Conservation (phyloP, 495 filamentous ascomycete genomes). For the Xanthoparmelia taractica region DNA sequence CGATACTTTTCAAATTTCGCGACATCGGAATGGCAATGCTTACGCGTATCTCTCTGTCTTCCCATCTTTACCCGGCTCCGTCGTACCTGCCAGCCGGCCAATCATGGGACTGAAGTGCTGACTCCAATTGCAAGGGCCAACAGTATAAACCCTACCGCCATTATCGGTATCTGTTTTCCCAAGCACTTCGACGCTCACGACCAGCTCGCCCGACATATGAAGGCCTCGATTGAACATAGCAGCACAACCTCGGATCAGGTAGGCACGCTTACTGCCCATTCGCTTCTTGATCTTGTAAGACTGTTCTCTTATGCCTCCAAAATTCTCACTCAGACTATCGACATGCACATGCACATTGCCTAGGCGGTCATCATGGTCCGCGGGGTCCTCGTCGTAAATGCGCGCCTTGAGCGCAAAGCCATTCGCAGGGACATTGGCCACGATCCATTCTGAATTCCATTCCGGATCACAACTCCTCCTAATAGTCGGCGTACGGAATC, state of each 20-base stretch:
- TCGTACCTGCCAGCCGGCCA: conserved; percentile 69
- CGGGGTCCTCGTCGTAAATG: conserved; percentile 81
- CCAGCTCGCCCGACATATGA: conserved; percentile 52
- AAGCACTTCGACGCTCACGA: conserved; percentile 63
- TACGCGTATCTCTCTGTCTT: conserved; percentile 68
- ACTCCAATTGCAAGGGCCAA: conserved; percentile 67
- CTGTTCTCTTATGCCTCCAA: conserved; percentile 58
- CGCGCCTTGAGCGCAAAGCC: conserved; percentile 75
- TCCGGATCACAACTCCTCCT: conserved; percentile 59
- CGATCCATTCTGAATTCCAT: conserved; percentile 82
- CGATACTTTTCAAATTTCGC: not conserved
- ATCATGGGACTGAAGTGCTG: conserved; percentile 86
- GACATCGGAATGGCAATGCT: conserved; percentile 23
- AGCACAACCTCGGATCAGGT: conserved; percentile 58
- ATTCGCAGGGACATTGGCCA: conserved; percentile 70
- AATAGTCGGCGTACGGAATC: conserved; percentile 69
- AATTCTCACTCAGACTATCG: conserved; percentile 48
- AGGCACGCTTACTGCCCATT: conserved; percentile 76
- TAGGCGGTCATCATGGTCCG: conserved; percentile 79
- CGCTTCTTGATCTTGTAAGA: conserved; percentile 71
- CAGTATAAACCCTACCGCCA: conserved; percentile 70
- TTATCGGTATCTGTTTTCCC: conserved; percentile 63
- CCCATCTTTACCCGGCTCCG: conserved; percentile 49
- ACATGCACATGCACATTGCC: conserved; percentile 71
- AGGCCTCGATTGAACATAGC: conserved; percentile 47